These are phyloP conservation scores for Solanum habrochaites DNA, from an alignment of 257 asterid genomes.

Conservation along the genomic window DNA sequence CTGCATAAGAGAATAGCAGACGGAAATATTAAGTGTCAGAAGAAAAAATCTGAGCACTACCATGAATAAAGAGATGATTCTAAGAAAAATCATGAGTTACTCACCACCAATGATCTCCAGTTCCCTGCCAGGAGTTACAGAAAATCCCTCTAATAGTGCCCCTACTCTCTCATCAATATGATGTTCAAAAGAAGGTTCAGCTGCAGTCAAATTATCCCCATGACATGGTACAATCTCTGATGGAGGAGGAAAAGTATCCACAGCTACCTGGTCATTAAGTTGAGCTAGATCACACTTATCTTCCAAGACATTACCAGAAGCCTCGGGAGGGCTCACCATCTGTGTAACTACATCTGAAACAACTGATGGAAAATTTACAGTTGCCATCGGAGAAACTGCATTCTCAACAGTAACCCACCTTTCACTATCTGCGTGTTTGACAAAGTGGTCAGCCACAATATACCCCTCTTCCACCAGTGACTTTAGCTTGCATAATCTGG, in stretches of 20 bases:
- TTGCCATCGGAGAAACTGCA: slow-evolving; percentile 80
- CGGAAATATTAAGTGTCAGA: not conserved
- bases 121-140: slow-evolving; percentile 69
- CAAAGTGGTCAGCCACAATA: slow-evolving; percentile 84
- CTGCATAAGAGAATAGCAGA: slow-evolving; percentile 31
- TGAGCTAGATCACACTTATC: slow-evolving; percentile 42
- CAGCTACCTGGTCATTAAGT: slow-evolving; percentile 17
- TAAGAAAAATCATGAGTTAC: slow-evolving; percentile 1
- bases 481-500: slow-evolving; percentile 66
- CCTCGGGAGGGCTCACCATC: slow-evolving; percentile 94
- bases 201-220: slow-evolving; percentile 14
- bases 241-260: slow-evolving; percentile 19
- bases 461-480: slow-evolving; percentile 70
- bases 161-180: slow-evolving; percentile 71
- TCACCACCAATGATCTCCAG: slow-evolving; percentile 72
- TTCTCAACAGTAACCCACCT: slow-evolving; percentile 97
- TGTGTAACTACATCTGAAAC: slow-evolving; percentile 77
- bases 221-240: slow-evolving; percentile 13
- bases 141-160: slow-evolving; percentile 52
- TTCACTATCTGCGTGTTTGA: slow-evolving; percentile 70
- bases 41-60: not conserved
- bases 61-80: not conserved
- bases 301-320: slow-evolving; percentile 84
- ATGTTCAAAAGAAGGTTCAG: slow-evolving; percentile 32
- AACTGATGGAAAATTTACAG: slow-evolving; percentile 49